Evolutionary conservation across 306 rosid genomes (phyloP), one percentile per base, ranked within the genome.

Genomic region (Cercis canadensis): DNA sequence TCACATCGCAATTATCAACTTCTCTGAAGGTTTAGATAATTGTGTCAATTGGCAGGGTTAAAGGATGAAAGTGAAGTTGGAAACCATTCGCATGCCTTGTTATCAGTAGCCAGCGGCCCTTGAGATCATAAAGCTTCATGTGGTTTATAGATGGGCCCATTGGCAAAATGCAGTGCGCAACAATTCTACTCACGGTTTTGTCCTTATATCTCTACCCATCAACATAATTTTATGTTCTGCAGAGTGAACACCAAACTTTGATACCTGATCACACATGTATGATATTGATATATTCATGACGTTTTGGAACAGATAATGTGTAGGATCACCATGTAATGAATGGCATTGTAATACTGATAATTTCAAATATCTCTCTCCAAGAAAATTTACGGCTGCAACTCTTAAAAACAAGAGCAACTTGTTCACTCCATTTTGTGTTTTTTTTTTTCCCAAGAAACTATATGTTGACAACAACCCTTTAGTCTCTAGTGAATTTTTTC

Each of bases 1-100:
- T 29, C 24, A 4, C 41, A 24, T 69, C 17, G 43, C 39, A 8
- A 34, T 21, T 43, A 54, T 49, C 15, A 5, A 45, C 19, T 21
- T 21, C 55, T 69, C 43, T 46, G 57, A 67, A 7, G 66, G 33
- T 57, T 65, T 74, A 24, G 5, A 53, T 55, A 34, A n/a, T 34
- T 70, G 65, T 64, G 57, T 73, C 54, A 54, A 61, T 66, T 60
- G 31, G 18, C 86, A 90, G 92, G 86, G 82, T 78, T 41, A 53
- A 83, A 76, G 75, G 81, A 69, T 79, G 78, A 83, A 75, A 65
- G 17, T 44, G 58, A 43, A 62, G 64, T 40, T 4, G 65, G 57
- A 44, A 65, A 52, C 37, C 4, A 78, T 57, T 70, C 81, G 69
- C 75, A 69, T 73, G 66, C 62, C 55, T 49, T 56, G 69, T 73